Percentiles rank a stretch among this genome's conserved stretches.
Conservation (phyloP, 176 grass and related monocot genomes). For the Ensete glaucum region DNA sequence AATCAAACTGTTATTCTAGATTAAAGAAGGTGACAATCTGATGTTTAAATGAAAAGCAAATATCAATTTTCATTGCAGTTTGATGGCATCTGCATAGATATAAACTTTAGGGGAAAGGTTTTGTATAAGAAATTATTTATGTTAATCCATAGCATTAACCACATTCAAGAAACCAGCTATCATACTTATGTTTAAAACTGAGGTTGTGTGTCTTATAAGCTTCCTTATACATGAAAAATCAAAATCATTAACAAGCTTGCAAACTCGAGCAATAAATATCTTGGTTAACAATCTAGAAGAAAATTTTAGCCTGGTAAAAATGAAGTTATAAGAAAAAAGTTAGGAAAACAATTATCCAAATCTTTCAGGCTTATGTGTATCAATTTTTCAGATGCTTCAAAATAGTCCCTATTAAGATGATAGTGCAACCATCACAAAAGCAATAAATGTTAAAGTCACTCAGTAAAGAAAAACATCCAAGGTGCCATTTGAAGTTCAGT, state of each 20-base stretch:
- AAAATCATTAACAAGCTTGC: no score
- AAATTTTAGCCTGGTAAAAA: neutral
- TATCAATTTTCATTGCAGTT: neutral
- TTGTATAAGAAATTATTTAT: neutral
- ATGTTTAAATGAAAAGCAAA: constrained; percentile 1
- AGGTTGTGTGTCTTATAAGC: neutral
- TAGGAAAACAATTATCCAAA: neutral
- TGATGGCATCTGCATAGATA: neutral
- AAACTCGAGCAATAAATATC: neutral
- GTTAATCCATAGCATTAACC: neutral
- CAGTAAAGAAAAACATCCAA: no score
- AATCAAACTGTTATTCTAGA: neutral
- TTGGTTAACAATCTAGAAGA: neutral
- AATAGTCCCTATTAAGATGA: neutral
- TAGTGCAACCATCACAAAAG: neutral
- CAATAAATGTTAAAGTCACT: no score
- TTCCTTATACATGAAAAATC: neutral
- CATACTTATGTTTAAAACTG: neutral
- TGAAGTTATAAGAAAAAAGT: neutral
- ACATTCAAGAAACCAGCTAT: neutral
- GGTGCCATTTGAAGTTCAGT: no score
- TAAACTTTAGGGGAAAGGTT: neutral
- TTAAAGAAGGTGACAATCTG: neutral
- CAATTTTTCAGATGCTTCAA: neutral
- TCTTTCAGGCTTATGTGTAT: neutral